These are phyloP conservation scores for Pleurotus tuber-regium DNA, from an alignment of 768 basidiomycete species.

Conservation along the genomic window DNA sequence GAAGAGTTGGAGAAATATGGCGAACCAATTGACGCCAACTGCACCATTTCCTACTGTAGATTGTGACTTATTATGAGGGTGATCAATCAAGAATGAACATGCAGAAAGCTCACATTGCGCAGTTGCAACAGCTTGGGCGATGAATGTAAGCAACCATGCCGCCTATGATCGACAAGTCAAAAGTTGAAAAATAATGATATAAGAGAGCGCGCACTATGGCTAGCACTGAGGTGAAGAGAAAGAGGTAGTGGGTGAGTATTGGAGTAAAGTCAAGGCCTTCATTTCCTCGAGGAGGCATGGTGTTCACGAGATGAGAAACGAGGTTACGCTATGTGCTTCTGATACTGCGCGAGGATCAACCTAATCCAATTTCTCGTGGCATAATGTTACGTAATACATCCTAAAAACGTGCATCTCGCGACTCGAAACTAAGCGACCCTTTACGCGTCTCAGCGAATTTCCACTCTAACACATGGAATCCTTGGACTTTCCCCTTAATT, in stretches of 20 bases:
- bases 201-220: slow-evolving; percentile 55
- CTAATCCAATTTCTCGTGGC: not conserved
- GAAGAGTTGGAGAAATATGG: slow-evolving; percentile 73
- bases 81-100: not conserved
- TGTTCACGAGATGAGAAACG: slow-evolving; percentile 12
- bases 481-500: slow-evolving; percentile 35
- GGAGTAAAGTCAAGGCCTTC: slow-evolving; percentile 84
- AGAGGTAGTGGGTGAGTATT: slow-evolving; percentile 88
- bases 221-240: slow-evolving; percentile 83
- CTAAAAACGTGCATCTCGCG: not conserved
- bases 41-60: slow-evolving; percentile 36
- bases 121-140: slow-evolving; percentile 66
- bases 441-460: not conserved
- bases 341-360: not conserved
- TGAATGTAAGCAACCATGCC: slow-evolving; percentile 77
- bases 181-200: slow-evolving; percentile 10
- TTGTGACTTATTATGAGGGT: slow-evolving; percentile 11
- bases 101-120: slow-evolving; percentile 44
- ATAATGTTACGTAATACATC: slow-evolving; percentile 10
- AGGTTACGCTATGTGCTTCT: slow-evolving; percentile 1
- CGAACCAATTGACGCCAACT: slow-evolving; percentile 79
- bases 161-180: slow-evolving; percentile 42
- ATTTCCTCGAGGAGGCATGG: slow-evolving; percentile 55
- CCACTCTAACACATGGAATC: slow-evolving; percentile 36
- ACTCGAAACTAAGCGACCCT: not conserved